Base-by-base conservation (phyloP, 2,329 filamentous ascomycete genomes). In the Xylaria sp. region DNA sequence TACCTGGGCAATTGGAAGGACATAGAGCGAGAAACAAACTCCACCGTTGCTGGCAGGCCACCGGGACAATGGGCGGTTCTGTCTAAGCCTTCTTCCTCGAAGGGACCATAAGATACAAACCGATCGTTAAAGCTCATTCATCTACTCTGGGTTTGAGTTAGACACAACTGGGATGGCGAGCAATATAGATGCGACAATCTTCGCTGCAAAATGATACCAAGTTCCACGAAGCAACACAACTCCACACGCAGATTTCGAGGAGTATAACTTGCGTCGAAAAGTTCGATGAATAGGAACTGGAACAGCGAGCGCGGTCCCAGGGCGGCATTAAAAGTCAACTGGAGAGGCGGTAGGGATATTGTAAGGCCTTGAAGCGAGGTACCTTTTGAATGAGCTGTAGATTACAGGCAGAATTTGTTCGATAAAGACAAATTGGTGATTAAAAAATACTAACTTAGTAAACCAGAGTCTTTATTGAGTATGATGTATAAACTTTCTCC, bases 1-100 rank as follows among this genome's bases (percentile, higher is more conserved):
- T 62, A 62, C 36, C 39, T 62, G 4, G 49, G 60, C 8, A 55
- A 62, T 25, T 9, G 49, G 6, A 15, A 20, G 3, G 51, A 62
- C 10, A 25, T 62, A 12, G 3, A 55, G 60, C n/a, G 20, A 23
- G 49, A 3, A 7, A 18, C 46, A 23, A 28, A 62, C 10, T 43
- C 23, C 3, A 39, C 46, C n/a, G 18, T 62, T 18, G 18, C 25
- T 33, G 36, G 36, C 36, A 2, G 1, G 7, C 39, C 23, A 5
- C 9, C 2, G 8, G 25, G 33, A 12, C n/a, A 18, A 15, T 55
- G 55, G 18, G 23, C 23, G 23, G 25, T 33, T 18, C 39, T 62
- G 33, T 33, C 9, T 12, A 36, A 8, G 13, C 36, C 15, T 36
- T 20, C n/a, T 7, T 15, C 49, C 6, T 12, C 20, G 20, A n/a